Evolutionary conservation across 2,329 filamentous ascomycete species (phyloP).

Genomic region (Phoma sp.): DNA sequence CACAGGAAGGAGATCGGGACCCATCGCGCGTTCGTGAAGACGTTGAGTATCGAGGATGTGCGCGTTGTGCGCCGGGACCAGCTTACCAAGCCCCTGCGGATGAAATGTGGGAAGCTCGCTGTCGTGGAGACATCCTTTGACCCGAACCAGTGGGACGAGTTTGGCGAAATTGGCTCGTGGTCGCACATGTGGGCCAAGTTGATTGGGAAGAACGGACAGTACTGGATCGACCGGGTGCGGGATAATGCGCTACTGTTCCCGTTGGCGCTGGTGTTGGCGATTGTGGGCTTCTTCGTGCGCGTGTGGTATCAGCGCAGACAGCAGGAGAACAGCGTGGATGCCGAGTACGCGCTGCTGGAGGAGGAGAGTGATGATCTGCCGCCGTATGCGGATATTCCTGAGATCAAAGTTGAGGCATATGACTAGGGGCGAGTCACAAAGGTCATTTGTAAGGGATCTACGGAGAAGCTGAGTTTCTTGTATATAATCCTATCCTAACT

Average conservation of each 20-base stretch:
- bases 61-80: conserved; percentile 26
- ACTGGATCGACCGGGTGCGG: conserved; percentile 19
- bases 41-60: not conserved
- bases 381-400: conserved; percentile 28
- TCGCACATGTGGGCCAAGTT: conserved; percentile 23
- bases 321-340: conserved; percentile 21
- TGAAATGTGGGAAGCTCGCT: conserved; percentile 38
- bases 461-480: too few relatives aligned
- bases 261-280: conserved; percentile 19
- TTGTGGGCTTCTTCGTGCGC: conserved; percentile 20
- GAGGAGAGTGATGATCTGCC: conserved; percentile 20
- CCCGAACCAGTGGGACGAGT: conserved; percentile 39
- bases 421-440: conserved; percentile 7
- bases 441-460: too few relatives aligned
- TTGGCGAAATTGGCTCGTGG: conserved; percentile 36
- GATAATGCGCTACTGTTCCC: conserved; percentile 22
- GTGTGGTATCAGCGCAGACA: conserved; percentile 17
- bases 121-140: conserved; percentile 33
- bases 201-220: conserved; percentile 12
- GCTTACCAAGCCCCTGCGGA: conserved; percentile 27
- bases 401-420: conserved; percentile 29
- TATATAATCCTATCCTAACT: too few relatives aligned
- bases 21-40: not conserved
- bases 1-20: conserved; percentile 1
- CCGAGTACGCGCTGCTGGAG: conserved; percentile 26